Percentiles rank a stretch among this genome's conserved stretches.
phyloP scores from a whole-genome alignment of 768 basidiomycete species.

The Suillus fuscotomentosus region DNA sequence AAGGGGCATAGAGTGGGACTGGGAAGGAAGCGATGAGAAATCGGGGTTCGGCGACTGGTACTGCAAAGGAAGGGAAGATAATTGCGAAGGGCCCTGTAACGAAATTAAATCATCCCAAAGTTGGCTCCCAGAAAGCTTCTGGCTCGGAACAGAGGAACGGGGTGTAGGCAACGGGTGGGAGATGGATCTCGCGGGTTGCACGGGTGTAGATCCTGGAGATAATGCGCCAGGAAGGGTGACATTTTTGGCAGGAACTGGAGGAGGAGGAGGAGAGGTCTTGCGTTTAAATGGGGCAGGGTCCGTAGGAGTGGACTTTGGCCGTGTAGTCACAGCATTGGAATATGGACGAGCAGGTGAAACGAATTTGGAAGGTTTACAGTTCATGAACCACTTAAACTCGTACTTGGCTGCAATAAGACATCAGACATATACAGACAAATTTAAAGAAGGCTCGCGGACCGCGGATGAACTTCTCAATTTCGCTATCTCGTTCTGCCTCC shows the following conservation, averaged over 20 bases:
- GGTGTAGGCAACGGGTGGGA: slow-evolving; percentile 36
- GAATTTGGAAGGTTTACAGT: slow-evolving; percentile 46
- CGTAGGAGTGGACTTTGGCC: slow-evolving; percentile 16
- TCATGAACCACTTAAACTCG: slow-evolving; percentile 68
- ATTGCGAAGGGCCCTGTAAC: slow-evolving; percentile 38
- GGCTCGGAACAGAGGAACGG: slow-evolving; percentile 11
- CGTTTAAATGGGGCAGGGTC: slow-evolving; percentile 13
- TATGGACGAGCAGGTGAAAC: slow-evolving; percentile 40
- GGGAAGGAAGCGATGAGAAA: slow-evolving; percentile 12
- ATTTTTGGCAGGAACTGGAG: slow-evolving; percentile 25
- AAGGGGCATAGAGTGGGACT: slow-evolving; percentile 15
- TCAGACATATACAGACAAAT: neutral
- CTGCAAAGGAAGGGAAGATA: slow-evolving; percentile 50
- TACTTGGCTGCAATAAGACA: slow-evolving; percentile 63
- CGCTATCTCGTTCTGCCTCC: slow-evolving; percentile 81
- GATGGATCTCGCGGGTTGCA: slow-evolving; percentile 23
- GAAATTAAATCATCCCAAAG: slow-evolving; percentile 63
- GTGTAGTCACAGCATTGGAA: slow-evolving; percentile 23
- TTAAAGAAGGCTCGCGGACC: slow-evolving; percentile 40
- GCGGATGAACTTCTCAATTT: slow-evolving; percentile 89
- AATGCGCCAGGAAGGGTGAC: slow-evolving; percentile 16
- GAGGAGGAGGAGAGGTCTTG: slow-evolving; percentile 23
- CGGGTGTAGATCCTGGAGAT: slow-evolving; percentile 1
- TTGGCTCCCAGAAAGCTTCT: slow-evolving; percentile 27
- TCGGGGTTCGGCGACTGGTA: slow-evolving; percentile 15